These are phyloP conservation scores for Plasmodium coatneyi DNA, from an alignment of 169 alveolate genomes.

Conservation along the genomic window DNA sequence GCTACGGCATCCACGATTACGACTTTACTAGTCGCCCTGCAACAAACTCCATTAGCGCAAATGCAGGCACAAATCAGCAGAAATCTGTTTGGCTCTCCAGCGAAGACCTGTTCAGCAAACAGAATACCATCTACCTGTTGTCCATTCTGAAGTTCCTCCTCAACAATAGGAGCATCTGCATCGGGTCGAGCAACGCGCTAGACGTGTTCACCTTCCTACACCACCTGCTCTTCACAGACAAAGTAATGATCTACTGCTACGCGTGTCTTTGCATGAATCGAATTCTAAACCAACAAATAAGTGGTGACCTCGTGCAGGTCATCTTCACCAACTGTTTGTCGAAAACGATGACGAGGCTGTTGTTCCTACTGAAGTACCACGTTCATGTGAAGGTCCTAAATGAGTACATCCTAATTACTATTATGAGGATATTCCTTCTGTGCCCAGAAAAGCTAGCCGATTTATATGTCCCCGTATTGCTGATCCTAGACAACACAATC, in stretches of 20 bases:
- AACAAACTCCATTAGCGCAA: not conserved
- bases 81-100: constrained; percentile 24
- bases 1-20: constrained; percentile 8
- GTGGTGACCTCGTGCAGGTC: not conserved
- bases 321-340: not conserved
- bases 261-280: constrained; percentile 55
- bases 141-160: constrained; percentile 32
- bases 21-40: not conserved
- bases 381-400: constrained; percentile 9
- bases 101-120: constrained; percentile 34
- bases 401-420: constrained; percentile 56
- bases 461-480: not conserved
- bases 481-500: constrained; percentile 40
- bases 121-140: constrained; percentile 16
- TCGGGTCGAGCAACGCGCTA: not conserved
- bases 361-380: constrained; percentile 31
- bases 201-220: constrained; percentile 15
- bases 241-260: constrained; percentile 32
- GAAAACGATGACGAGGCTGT: constrained; percentile 3
- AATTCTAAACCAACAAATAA: constrained; percentile 6
- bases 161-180: constrained; percentile 32
- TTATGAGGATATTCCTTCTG: constrained; percentile 20
- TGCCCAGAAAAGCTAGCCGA: constrained; percentile 12
- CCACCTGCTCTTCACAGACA: constrained; percentile 28
- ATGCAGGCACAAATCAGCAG: not conserved